Base-by-base conservation (phyloP, 805 yeast species). In the Candida glaebosa region DNA sequence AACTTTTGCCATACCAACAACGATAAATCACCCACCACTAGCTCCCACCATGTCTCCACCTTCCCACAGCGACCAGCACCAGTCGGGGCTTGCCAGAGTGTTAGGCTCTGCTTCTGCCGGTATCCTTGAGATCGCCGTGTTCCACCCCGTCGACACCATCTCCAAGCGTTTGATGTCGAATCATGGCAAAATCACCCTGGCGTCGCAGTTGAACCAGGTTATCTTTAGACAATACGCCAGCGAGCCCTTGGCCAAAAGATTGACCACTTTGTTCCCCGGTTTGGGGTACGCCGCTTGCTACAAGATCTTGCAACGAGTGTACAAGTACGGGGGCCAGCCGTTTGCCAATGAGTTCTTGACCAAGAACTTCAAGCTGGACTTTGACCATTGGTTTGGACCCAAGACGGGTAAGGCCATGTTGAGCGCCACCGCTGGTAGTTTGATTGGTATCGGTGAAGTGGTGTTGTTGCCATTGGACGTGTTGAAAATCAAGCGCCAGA, bases 311-410 rank as follows among this genome's bases (percentile, higher is more conserved):
- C 99, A 93, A 71, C 82, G 99, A 72, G 97, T 93, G 42, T 93
- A 93, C 79, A 93, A 93, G 70, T 93, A 93, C 64, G 98, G 99
- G 60, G 99, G 99, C 39, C 99, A 93, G 72, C 99, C 99, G 37
- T 90, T 88, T 60, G 99, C 91, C 49, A 93, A 93, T 61, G 99
- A 93, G 68, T 87, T 82, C 60, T 75, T 93, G 61, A 78, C 85
- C 55, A 73, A 75, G 51, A 84, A 87, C 71, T 87, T 79, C 73
- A 80, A 77, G 58, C 68, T 75, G 34, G 61, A 74, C 41, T 93
- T 81, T 62, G 96, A 91, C 52, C 66, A 71, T 45, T 68, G 75
- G 31, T 93, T 93, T 56, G 99, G 98, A 49, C 76, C 85, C 47
- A 91, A 93, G 69, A 91, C 93, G 40, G 98, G 99, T 57, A 93